Base-by-base conservation (phyloP, 306 rosid species). In the Acmispon strigosus region DNA sequence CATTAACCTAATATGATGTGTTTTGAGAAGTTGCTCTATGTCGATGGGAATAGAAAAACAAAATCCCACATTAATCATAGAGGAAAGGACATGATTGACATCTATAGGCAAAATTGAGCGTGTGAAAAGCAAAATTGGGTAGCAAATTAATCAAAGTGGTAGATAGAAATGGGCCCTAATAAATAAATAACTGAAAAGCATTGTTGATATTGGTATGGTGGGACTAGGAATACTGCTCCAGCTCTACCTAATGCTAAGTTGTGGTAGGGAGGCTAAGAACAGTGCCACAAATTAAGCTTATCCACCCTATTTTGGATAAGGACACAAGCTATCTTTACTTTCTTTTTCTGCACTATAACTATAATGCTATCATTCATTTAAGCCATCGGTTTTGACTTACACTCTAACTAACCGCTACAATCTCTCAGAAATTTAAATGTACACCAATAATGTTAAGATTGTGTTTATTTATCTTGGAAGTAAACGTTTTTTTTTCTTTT, bases 231-330 rank as follows among this genome's bases (percentile, higher is more conserved):
- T 53, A 36, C 16, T 16, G 62, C 39, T 51, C 68, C 63, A 80
- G 62, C 39, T 51, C 68, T 69, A 80, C 84, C 77, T 48, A 80
- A 51, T 62, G 57, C 65, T 47, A 54, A 69, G 41, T 55, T 80
- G 73, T 69, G 77, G 84, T 63, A 22, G 51, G 57, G 63, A 74
- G 14, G 12, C 56, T 44, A 15, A 36, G 57, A 69, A 69, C 4
- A 68, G 18, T 69, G 62, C 57, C 64, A 48, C 73, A 32, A 32
- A 32, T 32, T 69, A 55, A 62, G 43, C 75, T 80, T 54, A 69
- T 69, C 76, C 76, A 74, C 53, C 62, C 54, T 54, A 55, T 55
- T 80, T 80, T 22, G 13, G 70, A 79, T 29, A 75, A 66, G 5
- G 70, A 75, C 80, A 54, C 6, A 0, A 22, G 12, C 11, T n/a